A percentile compares a stretch with the other conserved stretches of the same genome.
These are phyloP conservation scores for Leccinum fuscescens DNA, from an alignment of 1,284 basidiomycete species.

Conservation along the genomic window DNA sequence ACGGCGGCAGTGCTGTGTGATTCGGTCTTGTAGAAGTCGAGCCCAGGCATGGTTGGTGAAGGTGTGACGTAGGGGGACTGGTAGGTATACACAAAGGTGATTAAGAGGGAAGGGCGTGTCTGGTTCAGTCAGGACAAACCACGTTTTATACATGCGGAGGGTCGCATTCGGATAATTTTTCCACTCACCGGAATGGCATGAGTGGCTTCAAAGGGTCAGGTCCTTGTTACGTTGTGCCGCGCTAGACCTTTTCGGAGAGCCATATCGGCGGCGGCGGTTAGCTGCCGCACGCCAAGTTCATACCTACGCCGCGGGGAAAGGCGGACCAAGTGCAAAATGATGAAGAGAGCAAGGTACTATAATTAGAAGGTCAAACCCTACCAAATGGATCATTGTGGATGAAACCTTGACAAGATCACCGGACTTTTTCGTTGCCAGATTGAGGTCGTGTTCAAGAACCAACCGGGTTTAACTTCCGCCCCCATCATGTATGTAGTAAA, in stretches of 20 bases:
- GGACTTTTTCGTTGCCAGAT: constrained; percentile 3
- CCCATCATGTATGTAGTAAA: constrained; percentile 1
- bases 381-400: constrained; percentile 9
- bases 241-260: constrained; percentile 11
- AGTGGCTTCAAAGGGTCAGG: constrained; percentile 23
- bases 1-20: constrained; percentile 6
- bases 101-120: constrained; percentile 12
- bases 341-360: constrained; percentile 1
- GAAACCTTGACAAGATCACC: constrained; percentile 1
- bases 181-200: constrained; percentile 4
- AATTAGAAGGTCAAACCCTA: neutral
- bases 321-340: constrained; percentile 7
- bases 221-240: constrained; percentile 24
- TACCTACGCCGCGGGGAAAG: constrained; percentile 20
- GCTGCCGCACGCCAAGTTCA: constrained; percentile 9
- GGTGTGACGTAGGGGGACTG: constrained; percentile 5
- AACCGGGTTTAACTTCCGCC: constrained; percentile 1
- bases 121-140: neutral
- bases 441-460: neutral
- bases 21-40: constrained; percentile 40
- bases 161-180: constrained; percentile 16
- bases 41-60: constrained; percentile 40
- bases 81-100: constrained; percentile 27
- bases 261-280: neutral
- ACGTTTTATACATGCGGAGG: constrained; percentile 22